A percentile compares a stretch with the other conserved stretches of the same genome.
Conservation (phyloP, 768 basidiomycete genomes). For the Lyophyllum decastes region DNA sequence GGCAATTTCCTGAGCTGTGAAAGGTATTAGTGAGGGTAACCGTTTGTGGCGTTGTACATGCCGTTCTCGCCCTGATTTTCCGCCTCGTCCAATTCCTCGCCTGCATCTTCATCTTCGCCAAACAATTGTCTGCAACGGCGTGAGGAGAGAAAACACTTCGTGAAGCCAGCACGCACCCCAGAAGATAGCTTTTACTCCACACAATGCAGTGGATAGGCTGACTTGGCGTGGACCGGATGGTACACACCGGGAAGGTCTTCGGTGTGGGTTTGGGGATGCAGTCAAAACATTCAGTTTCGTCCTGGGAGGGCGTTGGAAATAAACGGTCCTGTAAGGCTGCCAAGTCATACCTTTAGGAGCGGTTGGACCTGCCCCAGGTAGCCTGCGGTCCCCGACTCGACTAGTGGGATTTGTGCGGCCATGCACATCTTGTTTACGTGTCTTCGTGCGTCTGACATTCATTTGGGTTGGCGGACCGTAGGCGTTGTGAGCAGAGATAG, state of each 20-base stretch:
- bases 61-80: slow-evolving; percentile 94
- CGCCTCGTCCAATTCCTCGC: slow-evolving; percentile 85
- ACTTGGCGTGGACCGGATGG: slow-evolving; percentile 94
- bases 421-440: slow-evolving; percentile 99
- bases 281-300: slow-evolving; percentile 92
- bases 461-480: neutral
- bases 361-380: slow-evolving; percentile 98
- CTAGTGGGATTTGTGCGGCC: slow-evolving; percentile 85
- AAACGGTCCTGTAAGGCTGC: neutral
- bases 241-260: slow-evolving; percentile 96
- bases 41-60: slow-evolving; percentile 30
- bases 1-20: slow-evolving; percentile 84
- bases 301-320: slow-evolving; percentile 41
- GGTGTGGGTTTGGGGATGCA: slow-evolving; percentile 92
- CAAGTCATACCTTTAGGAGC: slow-evolving; percentile 67
- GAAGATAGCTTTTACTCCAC: slow-evolving; percentile 97
- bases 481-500: neutral
- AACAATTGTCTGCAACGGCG: slow-evolving; percentile 74
- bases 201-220: slow-evolving; percentile 99
- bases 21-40: neutral
- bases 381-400: slow-evolving; percentile 96
- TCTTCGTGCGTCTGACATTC: slow-evolving; percentile 74
- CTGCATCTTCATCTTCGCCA: slow-evolving; percentile 87
- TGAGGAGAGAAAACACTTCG: slow-evolving; percentile 1
- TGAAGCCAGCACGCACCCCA: slow-evolving; percentile 59